Evolutionary conservation across 306 rosid genomes (phyloP).

Genomic region (Gillenia trifoliata): DNA sequence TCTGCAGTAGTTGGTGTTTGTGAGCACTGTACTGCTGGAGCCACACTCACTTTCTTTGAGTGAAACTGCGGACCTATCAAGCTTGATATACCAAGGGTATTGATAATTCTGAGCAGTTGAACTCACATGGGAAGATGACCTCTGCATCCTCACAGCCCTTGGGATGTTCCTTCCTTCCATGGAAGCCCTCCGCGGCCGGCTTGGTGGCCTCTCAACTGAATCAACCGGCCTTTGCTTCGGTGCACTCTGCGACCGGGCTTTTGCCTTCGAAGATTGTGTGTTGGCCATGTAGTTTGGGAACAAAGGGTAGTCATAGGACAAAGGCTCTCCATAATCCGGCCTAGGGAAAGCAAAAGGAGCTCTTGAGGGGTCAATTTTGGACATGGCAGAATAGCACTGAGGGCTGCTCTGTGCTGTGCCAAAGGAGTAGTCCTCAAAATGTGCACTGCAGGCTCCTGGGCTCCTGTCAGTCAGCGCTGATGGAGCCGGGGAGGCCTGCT

Average conservation of each 20-base stretch:
- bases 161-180: conserved; percentile 85
- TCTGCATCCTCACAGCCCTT: conserved; percentile 76
- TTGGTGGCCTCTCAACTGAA: conserved; percentile 60
- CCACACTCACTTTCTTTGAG: conserved; percentile 83
- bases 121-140: conserved; percentile 87
- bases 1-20: conserved; percentile 64
- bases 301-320: conserved; percentile 57
- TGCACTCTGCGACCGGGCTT: conserved; percentile 82
- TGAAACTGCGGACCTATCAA: conserved; percentile 68
- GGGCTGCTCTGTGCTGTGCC: conserved; percentile 73
- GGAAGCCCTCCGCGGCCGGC: conserved; percentile 51
- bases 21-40: conserved; percentile 67
- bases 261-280: conserved; percentile 84
- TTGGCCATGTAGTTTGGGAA: conserved; percentile 94
- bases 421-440: conserved; percentile 61
- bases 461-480: conserved; percentile 60
- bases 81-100: conserved; percentile 78
- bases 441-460: conserved; percentile 65
- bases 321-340: conserved; percentile 49
- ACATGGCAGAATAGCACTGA: conserved; percentile 50
- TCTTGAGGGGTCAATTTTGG: conserved; percentile 43
- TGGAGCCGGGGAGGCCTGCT: conserved; percentile 57
- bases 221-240: conserved; percentile 82
- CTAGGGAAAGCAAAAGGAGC: conserved; percentile 55
- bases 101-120: conserved; percentile 54